Percentiles rank a stretch among this genome's conserved stretches.
Conservation (phyloP, 139 green algal species). For the Picochlorum sp. region DNA sequence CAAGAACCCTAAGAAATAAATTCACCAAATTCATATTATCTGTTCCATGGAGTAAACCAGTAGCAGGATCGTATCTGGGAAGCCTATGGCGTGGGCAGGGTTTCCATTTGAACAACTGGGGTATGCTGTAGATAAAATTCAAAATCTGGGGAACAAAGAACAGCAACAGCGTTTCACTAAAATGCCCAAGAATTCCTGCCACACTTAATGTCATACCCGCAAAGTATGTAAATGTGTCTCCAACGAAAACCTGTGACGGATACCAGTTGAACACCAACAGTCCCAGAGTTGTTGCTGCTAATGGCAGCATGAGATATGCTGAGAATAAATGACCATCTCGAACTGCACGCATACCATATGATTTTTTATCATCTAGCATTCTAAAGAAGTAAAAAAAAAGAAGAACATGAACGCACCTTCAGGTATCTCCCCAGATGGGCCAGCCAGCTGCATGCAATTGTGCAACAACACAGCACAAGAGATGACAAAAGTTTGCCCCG, state of each 20-base stretch:
- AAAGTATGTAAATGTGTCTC: constrained; percentile 99
- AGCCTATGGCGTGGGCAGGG: constrained; percentile 90
- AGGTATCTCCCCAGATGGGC: constrained; percentile 9
- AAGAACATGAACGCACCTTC: neutral
- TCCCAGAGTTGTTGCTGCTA: constrained; percentile 68
- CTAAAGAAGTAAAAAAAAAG: no score
- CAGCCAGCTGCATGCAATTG: constrained; percentile 59
- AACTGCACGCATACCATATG: neutral
- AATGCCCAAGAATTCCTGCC: constrained; percentile 94
- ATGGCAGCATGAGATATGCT: constrained; percentile 80
- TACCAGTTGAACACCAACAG: constrained; percentile 91
- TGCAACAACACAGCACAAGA: constrained; percentile 70
- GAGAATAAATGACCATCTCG: constrained; percentile 92
- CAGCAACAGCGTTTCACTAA: constrained; percentile 91
- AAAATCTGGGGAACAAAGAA: constrained; percentile 92
- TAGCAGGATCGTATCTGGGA: constrained; percentile 74
- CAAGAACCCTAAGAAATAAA: constrained; percentile 74
- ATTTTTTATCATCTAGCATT: no score
- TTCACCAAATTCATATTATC: constrained; percentile 96
- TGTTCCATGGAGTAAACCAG: constrained; percentile 60
- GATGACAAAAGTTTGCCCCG: constrained; percentile 90
- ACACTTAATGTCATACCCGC: constrained; percentile 96
- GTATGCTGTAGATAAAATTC: constrained; percentile 96
- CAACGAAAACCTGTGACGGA: constrained; percentile 82
- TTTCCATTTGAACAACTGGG: constrained; percentile 94